Evolutionary conservation across 2,329 filamentous ascomycete species (phyloP).

Genomic region (Grosmannia clavigera): DNA sequence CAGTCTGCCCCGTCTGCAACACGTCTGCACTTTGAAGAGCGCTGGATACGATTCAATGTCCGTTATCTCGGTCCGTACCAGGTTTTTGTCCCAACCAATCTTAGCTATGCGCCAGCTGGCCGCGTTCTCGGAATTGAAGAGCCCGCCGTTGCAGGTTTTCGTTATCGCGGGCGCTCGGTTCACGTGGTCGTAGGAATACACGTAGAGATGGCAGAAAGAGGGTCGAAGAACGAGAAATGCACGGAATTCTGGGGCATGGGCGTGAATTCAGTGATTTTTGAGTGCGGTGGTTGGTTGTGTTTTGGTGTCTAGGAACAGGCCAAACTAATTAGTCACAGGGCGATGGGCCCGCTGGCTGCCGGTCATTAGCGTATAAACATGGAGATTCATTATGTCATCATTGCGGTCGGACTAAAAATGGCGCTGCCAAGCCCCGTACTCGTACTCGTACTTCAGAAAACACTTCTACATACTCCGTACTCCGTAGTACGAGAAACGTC

Average conservation of each 20-base stretch:
- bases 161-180: not conserved
- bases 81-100: not conserved
- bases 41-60: not conserved
- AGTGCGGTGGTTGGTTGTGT: not conserved
- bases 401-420: not conserved
- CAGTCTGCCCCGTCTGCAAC: too few relatives aligned
- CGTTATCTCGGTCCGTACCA: not conserved
- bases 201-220: not conserved
- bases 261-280: not conserved
- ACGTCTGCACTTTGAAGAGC: not conserved
- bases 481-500: too few relatives aligned
- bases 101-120: not conserved
- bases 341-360: too few relatives aligned
- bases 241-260: not conserved
- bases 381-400: not conserved
- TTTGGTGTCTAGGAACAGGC: not conserved
- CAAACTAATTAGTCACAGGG: not conserved
- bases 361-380: not conserved
- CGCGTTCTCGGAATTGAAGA: not conserved
- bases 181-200: not conserved
- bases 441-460: too few relatives aligned
- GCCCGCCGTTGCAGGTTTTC: not conserved
- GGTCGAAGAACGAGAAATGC: not conserved
- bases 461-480: too few relatives aligned
- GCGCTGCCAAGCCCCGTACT: too few relatives aligned